Base-by-base conservation (phyloP, 441 rosid genomes). In the Brassica hybrid region DNA sequence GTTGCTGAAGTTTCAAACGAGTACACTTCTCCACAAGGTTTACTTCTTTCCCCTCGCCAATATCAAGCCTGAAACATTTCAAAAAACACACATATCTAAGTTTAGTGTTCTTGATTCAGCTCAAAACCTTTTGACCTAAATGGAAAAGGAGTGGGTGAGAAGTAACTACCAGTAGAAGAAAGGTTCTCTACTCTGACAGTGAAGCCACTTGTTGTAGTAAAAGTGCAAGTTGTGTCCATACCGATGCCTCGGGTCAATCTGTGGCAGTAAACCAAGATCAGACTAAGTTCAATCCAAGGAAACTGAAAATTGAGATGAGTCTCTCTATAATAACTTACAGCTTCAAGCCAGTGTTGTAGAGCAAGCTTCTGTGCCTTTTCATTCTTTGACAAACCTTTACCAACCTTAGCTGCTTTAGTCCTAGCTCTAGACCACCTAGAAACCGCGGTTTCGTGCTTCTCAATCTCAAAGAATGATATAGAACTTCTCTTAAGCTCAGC, bases 391-490 rank as follows among this genome's bases (percentile, higher is more conserved):
- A 92, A 86, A 48, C 99, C 98, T 85, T 96, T 96, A 69, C 98
- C 99, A 72, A 96, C 97, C 84, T 94, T 96, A 25, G 98, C 97
- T 38, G 97, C 99, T 84, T 93, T 82, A 50, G 93, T 94, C 85
- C 97, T 92, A 1, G 98, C 99, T 81, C 99, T 92, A 32, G 94
- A 87, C 99, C 98, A 96, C 57, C 97, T 93, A 0, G 97, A 94
- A 66, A 96, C 80, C 62, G 98, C 98, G 59, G 94, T 88, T 85
- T 94, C 98, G 4, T 93, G 91, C 77, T 92, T 94, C 85, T 94
- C 91, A 3, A 90, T 91, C 78, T 90, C 98, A 66, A 92, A 96
- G 85, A 91, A 96, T 1, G 98, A 94, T 69, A 96, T 81, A 2
- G 99, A 96, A 82, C 98, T 96, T 77, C 89, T 87, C 84, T 91